Percentiles rank a stretch among this genome's conserved stretches.
Conservation (phyloP, 345 rosid species). For the Gossypium stocksii region DNA sequence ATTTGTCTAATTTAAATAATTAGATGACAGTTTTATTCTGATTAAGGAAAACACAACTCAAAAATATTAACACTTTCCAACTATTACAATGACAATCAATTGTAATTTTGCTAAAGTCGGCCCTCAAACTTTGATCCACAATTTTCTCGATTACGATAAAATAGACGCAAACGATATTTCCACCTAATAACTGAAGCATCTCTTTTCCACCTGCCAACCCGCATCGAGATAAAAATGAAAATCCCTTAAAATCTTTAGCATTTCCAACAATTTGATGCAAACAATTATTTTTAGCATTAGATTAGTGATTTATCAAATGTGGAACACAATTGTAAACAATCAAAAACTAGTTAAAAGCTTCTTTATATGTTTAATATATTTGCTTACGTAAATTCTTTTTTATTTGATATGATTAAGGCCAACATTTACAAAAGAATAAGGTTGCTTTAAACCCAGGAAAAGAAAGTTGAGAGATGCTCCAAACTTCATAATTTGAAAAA, state of each 20-base stretch:
- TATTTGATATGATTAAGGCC: not conserved
- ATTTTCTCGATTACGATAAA: too few species aligned
- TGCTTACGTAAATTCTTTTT: not conserved
- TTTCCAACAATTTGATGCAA: not conserved
- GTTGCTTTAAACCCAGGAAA: not conserved
- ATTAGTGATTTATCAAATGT: not conserved
- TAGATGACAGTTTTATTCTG: not conserved
- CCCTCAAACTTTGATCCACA: not conserved
- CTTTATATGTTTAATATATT: not conserved
- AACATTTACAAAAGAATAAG: not conserved
- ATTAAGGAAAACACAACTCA: not conserved
- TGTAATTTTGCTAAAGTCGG: not conserved
- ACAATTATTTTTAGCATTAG: not conserved
- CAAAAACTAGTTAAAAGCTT: not conserved
- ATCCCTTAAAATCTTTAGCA: too few species aligned
- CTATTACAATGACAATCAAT: not conserved
- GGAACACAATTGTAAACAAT: constrained; percentile 12
- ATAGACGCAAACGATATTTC: too few species aligned
- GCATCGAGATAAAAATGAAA: too few species aligned
- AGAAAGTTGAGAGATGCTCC: not conserved
- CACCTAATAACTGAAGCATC: too few species aligned
- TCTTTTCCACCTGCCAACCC: too few species aligned
- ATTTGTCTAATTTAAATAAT: constrained; percentile 3
- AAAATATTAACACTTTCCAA: not conserved
- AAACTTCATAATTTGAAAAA: not conserved